Base-by-base conservation (phyloP, 108 stramenopile genomes). In the Cyclotella baltica region DNA sequence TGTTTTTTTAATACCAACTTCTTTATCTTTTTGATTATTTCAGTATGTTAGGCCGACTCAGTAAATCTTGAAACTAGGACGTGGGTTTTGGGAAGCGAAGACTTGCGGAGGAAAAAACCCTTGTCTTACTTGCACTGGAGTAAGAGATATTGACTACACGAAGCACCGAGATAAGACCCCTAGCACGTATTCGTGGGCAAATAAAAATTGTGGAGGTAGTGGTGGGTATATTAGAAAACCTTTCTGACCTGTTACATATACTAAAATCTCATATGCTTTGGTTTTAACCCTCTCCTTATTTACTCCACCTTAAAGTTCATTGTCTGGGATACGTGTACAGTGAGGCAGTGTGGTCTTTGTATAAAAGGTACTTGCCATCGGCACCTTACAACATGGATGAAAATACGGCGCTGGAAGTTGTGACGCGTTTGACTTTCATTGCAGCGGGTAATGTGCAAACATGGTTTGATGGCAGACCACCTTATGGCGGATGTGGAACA, bases 331-430 rank as follows among this genome's bases (percentile, higher is more conserved):
- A 53, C 36, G 73, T 73, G 1, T 73, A 73, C 28, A 33, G 62
- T 22, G 73, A 78, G 56, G 77, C 77, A 38, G 46, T 78, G 29
- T 78, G 77, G 77, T 68, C 58, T 1, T 38, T 78, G 8, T 70
- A 64, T 52, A 70, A 70, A 40, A 59, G 69, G 35, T 16, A 69
- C 6, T 30, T 77, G 27, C 77, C 52, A 29, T 36, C 2, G 3
- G 4, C 28, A 38, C 57, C 62, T 15, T 55, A 63, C n/a, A 67
- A 67, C 18, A 70, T 70, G 20, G 77, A 78, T 33, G 69, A 78
- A 11, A 64, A 64, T 55, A 78, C 77, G 13, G 70, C 77, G 23
- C 38, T 55, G 16, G 62, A 56, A 78, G 59, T 77, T 50, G 61
- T 62, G 29, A 77, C 56, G 38, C 43, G 62, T 2, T 70, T 78